A percentile compares a stretch with the other conserved stretches of the same genome.
Evolutionary conservation across 2,329 filamentous ascomycete genomes (phyloP).

Genomic region (Chaetomium strumarium): DNA sequence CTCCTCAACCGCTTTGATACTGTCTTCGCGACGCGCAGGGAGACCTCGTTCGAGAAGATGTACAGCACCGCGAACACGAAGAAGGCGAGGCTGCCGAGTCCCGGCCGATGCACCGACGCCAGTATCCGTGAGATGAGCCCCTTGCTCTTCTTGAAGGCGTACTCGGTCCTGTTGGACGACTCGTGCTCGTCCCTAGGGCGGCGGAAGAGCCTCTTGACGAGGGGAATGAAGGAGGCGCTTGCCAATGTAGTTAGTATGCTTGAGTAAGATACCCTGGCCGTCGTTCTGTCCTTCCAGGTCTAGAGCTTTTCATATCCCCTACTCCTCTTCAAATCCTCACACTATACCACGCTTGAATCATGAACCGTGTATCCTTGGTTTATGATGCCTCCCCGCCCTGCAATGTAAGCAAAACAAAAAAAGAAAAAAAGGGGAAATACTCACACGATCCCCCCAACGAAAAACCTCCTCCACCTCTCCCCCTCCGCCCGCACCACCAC

Average conservation of each 20-base stretch:
- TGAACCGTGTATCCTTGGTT: no score
- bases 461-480: conserved; percentile 47
- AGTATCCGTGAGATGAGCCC: conserved; percentile 46
- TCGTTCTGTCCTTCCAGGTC: no score
- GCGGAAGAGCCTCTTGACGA: conserved; percentile 47
- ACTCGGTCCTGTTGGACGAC: conserved; percentile 49
- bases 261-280: no score
- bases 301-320: no score
- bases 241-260: neutral
- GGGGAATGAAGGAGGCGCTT: conserved; percentile 47
- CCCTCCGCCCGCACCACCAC: conserved; percentile 41
- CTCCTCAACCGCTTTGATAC: conserved; percentile 45
- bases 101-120: conserved; percentile 38
- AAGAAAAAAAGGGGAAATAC: conserved; percentile 22
- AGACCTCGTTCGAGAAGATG: conserved; percentile 54
- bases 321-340: no score
- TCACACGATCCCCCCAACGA: conserved; percentile 48
- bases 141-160: conserved; percentile 49
- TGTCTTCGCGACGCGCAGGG: conserved; percentile 48
- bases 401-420: neutral
- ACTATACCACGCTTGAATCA: no score
- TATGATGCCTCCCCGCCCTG: no score
- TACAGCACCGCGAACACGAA: conserved; percentile 53
- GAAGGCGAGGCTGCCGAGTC: conserved; percentile 45
- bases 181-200: conserved; percentile 35